phyloP scores from a whole-genome alignment of 176 grass and related monocot genomes.

The Cenchrus americanus region DNA sequence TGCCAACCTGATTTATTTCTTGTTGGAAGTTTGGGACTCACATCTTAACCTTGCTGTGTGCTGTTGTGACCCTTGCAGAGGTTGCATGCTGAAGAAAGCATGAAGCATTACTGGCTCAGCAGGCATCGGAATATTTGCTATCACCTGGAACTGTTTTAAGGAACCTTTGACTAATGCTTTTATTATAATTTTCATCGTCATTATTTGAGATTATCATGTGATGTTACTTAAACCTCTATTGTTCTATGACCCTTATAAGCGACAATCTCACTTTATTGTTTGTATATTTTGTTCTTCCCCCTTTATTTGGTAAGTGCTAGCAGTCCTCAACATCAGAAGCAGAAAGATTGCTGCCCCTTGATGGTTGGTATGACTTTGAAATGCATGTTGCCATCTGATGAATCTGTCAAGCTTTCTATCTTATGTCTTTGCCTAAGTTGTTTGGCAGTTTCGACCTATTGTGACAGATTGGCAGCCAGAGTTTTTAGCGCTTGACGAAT shows the following conservation, averaged over 20 bases:
- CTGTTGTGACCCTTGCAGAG: slow-evolving; percentile 89
- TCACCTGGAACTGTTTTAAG: slow-evolving; percentile 38
- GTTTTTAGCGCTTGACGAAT: slow-evolving; percentile 39
- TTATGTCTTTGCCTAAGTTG: slow-evolving; percentile 55
- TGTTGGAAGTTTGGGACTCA: slow-evolving; percentile 92
- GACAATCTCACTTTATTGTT: slow-evolving; percentile 48
- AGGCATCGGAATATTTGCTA: slow-evolving; percentile 34
- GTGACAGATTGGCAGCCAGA: slow-evolving; percentile 47
- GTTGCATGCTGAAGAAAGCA: slow-evolving; percentile 53
- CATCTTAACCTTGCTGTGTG: slow-evolving; percentile 87
- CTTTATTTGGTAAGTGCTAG: slow-evolving; percentile 38
- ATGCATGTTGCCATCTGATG: slow-evolving; percentile 48
- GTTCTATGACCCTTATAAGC: slow-evolving; percentile 26
- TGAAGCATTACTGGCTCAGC: slow-evolving; percentile 29
- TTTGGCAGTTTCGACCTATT: slow-evolving; percentile 48
- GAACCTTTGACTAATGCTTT: slow-evolving; percentile 51
- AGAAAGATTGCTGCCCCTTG: slow-evolving; percentile 1
- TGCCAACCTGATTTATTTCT: slow-evolving; percentile 72
- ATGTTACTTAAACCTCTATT: slow-evolving; percentile 43
- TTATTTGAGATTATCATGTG: slow-evolving; percentile 41
- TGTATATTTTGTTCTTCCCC: slow-evolving; percentile 10
- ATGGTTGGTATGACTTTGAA: slow-evolving; percentile 41
- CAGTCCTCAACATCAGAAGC: slow-evolving; percentile 25
- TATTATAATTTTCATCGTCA: slow-evolving; percentile 45
- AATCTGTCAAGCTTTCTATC: slow-evolving; percentile 36